Conservation (phyloP, 1,284 basidiomycete species). For the Ustilago shanxiensis region DNA sequence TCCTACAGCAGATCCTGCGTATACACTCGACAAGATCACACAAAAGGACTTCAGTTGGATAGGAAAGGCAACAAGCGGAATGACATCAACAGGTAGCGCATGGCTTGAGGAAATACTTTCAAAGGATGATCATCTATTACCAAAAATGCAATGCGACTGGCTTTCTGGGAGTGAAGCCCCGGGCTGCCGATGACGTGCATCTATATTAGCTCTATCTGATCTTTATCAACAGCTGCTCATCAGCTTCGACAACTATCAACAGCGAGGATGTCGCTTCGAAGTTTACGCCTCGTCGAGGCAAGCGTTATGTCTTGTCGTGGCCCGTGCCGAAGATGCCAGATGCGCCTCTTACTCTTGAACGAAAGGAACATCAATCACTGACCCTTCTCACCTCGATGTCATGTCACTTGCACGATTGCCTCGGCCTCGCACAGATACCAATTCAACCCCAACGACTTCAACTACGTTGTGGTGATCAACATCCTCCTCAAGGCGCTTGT, state of each 20-base stretch:
- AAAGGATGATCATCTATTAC: slow-evolving; percentile 43
- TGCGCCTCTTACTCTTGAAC: neutral
- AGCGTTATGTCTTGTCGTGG: neutral
- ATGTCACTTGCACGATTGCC: slow-evolving; percentile 3
- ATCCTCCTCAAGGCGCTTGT: slow-evolving; percentile 93
- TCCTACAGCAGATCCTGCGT: neutral
- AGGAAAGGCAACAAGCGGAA: neutral
- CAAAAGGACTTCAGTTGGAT: neutral
- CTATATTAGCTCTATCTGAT: slow-evolving; percentile 70
- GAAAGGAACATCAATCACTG: slow-evolving; percentile 7
- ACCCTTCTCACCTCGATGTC: slow-evolving; percentile 2
- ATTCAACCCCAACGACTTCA: slow-evolving; percentile 93
- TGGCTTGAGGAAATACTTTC: neutral
- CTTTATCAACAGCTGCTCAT: neutral
- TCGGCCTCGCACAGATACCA: slow-evolving; percentile 79
- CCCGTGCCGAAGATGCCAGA: slow-evolving; percentile 11
- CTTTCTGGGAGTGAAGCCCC: slow-evolving; percentile 60
- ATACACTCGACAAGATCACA: neutral
- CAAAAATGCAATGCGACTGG: slow-evolving; percentile 56
- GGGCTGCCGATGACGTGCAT: slow-evolving; percentile 53
- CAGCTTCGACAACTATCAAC: neutral
- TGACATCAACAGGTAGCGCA: too few relatives aligned
- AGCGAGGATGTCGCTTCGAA: neutral
- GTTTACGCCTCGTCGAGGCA: neutral
- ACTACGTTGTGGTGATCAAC: slow-evolving; percentile 91